These are phyloP conservation scores for Solanum hybrid DNA, from an alignment of 305 asterid species.

Conservation along the genomic window DNA sequence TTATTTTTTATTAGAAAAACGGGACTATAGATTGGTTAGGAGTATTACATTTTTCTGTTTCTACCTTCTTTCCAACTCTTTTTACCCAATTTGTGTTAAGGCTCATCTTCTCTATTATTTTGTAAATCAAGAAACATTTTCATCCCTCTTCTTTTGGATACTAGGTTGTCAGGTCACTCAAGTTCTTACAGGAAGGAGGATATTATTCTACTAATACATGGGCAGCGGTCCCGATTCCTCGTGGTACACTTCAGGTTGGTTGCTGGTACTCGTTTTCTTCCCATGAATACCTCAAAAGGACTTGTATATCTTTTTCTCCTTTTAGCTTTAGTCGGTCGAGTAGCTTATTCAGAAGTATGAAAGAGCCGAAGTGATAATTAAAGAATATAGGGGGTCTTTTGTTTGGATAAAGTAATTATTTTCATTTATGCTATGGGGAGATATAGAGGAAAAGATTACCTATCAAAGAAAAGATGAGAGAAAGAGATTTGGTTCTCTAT, in stretches of 20 bases:
- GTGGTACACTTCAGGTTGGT: constrained; percentile 99
- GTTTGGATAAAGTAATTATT: neutral
- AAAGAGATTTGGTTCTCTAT: neutral
- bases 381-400: neutral
- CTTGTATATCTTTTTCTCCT: neutral
- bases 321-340: neutral
- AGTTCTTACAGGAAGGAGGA: constrained; percentile 66
- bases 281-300: constrained; percentile 1
- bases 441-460: neutral
- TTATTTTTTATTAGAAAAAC: neutral
- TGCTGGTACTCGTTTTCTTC: constrained; percentile 8
- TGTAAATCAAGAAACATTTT: neutral
- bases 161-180: constrained; percentile 94
- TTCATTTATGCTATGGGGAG: neutral
- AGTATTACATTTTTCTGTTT: neutral
- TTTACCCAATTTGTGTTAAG: neutral
- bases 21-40: neutral
- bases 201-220: constrained; percentile 42
- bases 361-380: neutral
- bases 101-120: neutral
- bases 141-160: neutral
- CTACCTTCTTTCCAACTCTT: neutral
- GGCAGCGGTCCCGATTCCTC: constrained; percentile 82
- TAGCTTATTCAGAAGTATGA: neutral
- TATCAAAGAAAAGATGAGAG: neutral